Evolutionary conservation across 345 rosid species (phyloP).

Genomic region (Nasturtium officinale): DNA sequence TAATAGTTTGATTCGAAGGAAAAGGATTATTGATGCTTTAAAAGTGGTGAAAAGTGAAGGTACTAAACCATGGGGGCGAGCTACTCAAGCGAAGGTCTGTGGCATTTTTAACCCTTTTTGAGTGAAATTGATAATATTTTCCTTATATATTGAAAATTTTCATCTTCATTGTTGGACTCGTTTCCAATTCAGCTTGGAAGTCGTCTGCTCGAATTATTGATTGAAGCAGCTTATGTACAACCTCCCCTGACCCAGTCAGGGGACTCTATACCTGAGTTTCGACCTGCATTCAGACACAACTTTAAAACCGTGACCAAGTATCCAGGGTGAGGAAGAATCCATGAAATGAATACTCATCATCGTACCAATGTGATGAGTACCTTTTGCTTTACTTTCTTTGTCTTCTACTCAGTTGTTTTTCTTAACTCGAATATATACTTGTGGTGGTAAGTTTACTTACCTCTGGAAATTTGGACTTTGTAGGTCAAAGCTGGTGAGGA

Average conservation of each 20-base stretch:
- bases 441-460: not conserved
- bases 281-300: slow-evolving; percentile 89
- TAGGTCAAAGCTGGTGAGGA: slow-evolving; percentile 67
- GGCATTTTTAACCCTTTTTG: not conserved
- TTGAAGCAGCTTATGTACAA: slow-evolving; percentile 84
- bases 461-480: slow-evolving; percentile 28
- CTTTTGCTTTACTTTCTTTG: not conserved
- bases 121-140: slow-evolving; percentile 2
- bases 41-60: slow-evolving; percentile 75
- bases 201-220: slow-evolving; percentile 77
- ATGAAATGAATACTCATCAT: not conserved
- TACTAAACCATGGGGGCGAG: slow-evolving; percentile 81
- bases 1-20: slow-evolving; percentile 72
- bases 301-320: slow-evolving; percentile 57
- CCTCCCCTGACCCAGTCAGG: slow-evolving; percentile 70
- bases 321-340: slow-evolving; percentile 58
- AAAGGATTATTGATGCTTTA: slow-evolving; percentile 62
- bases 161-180: slow-evolving; percentile 22
- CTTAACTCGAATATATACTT: not conserved
- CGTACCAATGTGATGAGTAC: not conserved
- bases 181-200: slow-evolving; percentile 72
- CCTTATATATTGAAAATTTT: not conserved
- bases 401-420: not conserved
- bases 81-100: slow-evolving; percentile 84
- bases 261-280: slow-evolving; percentile 76